Evolutionary conservation across 768 basidiomycete genomes (phyloP).

Genomic region (Tylopilus plumbeoviolaceoides): DNA sequence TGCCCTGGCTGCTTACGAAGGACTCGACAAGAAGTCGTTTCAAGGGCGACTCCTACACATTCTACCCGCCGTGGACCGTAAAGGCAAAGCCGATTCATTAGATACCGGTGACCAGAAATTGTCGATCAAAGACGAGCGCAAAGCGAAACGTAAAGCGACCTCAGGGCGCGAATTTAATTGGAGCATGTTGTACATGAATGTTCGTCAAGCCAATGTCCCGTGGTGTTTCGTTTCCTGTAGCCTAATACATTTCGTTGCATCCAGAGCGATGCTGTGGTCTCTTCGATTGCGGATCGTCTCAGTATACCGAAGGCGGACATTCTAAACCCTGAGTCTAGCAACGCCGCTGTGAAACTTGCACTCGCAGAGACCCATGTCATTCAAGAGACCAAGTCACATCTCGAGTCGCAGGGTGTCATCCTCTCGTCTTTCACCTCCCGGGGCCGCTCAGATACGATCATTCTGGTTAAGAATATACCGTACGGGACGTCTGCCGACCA

Average conservation of each 20-base stretch:
- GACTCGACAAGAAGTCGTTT: constrained; percentile 79
- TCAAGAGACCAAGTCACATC: constrained; percentile 87
- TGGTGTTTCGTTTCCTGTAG: constrained; percentile 14
- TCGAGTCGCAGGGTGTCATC: constrained; percentile 72
- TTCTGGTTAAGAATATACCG: constrained; percentile 96
- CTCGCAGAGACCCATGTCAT: constrained; percentile 96
- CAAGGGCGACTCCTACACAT: constrained; percentile 92
- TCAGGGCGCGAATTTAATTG: constrained; percentile 86
- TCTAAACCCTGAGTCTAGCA: constrained; percentile 76
- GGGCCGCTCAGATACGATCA: constrained; percentile 68
- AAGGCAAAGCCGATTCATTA: constrained; percentile 40
- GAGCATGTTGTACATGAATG: constrained; percentile 97
- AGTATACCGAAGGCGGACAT: constrained; percentile 84
- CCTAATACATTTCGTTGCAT: constrained; percentile 18
- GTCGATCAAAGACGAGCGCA: constrained; percentile 55
- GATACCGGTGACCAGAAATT: constrained; percentile 41
- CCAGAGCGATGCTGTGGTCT: constrained; percentile 90
- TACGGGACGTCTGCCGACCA: constrained; percentile 77
- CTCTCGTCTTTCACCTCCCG: constrained; percentile 52
- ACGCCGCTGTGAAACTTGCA: constrained; percentile 90
- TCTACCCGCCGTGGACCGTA: constrained; percentile 75
- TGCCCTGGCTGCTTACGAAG: constrained; percentile 69
- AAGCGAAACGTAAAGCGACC: constrained; percentile 57
- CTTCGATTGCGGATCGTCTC: constrained; percentile 87
- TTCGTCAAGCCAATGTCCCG: constrained; percentile 43